Evolutionary conservation across 352 stramenopile genomes (phyloP).

Genomic region (Pythium diclinum): DNA sequence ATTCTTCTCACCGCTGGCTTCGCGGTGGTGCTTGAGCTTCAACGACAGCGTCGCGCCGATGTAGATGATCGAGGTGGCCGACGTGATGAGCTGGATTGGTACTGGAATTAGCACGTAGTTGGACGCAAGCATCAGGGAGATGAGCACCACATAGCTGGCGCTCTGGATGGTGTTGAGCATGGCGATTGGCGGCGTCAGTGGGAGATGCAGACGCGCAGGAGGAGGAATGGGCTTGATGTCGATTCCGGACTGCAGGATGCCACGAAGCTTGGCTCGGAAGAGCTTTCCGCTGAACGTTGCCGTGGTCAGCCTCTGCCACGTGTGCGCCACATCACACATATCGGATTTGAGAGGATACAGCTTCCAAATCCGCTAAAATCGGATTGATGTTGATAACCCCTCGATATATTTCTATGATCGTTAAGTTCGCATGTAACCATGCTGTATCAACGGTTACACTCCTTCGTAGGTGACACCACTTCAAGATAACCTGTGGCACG

Average conservation of each 20-base stretch:
- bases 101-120: conserved; percentile 87
- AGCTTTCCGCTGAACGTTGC: conserved; percentile 13
- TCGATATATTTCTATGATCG: neutral
- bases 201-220: neutral
- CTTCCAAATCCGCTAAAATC: neutral
- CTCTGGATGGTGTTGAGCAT: conserved; percentile 76
- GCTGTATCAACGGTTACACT: neutral
- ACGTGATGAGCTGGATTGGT: conserved; percentile 81
- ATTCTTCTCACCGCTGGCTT: conserved; percentile 84
- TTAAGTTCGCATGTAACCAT: conserved; percentile 2
- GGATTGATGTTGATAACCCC: neutral
- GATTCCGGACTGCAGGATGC: conserved; percentile 19
- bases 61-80: conserved; percentile 83
- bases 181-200: neutral
- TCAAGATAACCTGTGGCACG: neutral
- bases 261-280: neutral
- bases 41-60: conserved; percentile 84
- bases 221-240: neutral
- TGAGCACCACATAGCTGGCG: conserved; percentile 78
- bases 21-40: conserved; percentile 81
- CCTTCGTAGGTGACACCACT: neutral
- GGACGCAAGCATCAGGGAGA: conserved; percentile 72
- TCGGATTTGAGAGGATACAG: conserved; percentile 5
- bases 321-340: conserved; percentile 27
- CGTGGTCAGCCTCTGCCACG: conserved; percentile 20